Conservation (phyloP, 257 asterid species). For the Voacanga thouarsii region DNA sequence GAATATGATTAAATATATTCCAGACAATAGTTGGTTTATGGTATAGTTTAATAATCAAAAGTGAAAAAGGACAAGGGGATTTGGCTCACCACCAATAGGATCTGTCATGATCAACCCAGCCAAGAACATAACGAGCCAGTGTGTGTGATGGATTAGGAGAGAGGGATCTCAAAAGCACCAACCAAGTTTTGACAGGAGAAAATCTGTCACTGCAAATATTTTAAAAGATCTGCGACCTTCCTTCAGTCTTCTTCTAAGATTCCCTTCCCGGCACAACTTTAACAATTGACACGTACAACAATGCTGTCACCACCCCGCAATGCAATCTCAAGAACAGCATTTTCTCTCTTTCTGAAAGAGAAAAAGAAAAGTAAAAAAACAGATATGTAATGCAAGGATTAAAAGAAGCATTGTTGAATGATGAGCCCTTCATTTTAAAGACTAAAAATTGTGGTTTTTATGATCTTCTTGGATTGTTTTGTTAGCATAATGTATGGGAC, state of each 20-base stretch:
- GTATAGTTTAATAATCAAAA: background rate
- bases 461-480: too few species aligned
- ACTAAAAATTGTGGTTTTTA: too few species aligned
- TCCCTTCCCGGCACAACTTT: conserved; percentile 19
- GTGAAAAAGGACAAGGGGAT: background rate
- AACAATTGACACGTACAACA: background rate
- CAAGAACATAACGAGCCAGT: background rate
- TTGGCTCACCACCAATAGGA: conserved; percentile 15
- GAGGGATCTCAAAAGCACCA: conserved; percentile 35
- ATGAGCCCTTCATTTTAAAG: background rate
- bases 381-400: background rate
- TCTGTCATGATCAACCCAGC: background rate
- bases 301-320: background rate
- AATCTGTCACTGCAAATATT: conserved; percentile 25
- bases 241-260: conserved; percentile 5
- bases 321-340: background rate
- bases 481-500: too few species aligned
- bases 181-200: conserved; percentile 17
- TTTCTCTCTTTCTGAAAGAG: background rate
- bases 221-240: background rate
- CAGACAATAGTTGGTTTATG: too few species aligned
- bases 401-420: background rate
- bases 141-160: conserved; percentile 1
- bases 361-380: background rate
- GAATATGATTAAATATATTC: background rate